These are phyloP conservation scores for Microthlaspi erraticum DNA, from an alignment of 345 rosid genomes.

Conservation along the genomic window DNA sequence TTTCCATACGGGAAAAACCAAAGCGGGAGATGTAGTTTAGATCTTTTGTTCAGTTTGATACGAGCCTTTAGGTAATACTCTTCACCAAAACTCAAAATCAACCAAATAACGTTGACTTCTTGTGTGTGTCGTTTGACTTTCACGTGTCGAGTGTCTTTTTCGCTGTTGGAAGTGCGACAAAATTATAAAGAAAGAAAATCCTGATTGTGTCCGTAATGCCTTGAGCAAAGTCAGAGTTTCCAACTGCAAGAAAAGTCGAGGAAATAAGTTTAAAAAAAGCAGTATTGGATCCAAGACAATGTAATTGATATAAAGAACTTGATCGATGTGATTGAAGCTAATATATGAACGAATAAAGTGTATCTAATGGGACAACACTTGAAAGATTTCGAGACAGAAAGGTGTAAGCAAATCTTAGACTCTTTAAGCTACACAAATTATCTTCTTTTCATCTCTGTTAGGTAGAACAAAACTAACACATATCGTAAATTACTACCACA, in stretches of 20 bases:
- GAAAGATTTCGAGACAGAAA: conserved; percentile 40
- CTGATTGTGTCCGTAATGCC: conserved; percentile 30
- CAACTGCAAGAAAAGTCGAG: conserved; percentile 41
- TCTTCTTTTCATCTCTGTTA: neutral
- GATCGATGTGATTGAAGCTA: conserved; percentile 22
- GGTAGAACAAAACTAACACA: conserved; percentile 21
- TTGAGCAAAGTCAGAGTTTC: conserved; percentile 45
- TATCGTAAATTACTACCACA: conserved; percentile 17
- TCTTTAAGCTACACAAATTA: conserved; percentile 5
- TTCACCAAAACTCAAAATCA: conserved; percentile 38
- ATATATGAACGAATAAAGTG: conserved; percentile 21
- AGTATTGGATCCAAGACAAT: conserved; percentile 23
- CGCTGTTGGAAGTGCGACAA: conserved; percentile 29
- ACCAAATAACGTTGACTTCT: conserved; percentile 40
- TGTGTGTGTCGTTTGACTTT: conserved; percentile 12
- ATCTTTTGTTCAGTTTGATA: conserved; percentile 28
- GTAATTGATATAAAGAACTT: too few relatives aligned
- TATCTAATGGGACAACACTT: conserved; percentile 25
- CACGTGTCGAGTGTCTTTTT: conserved; percentile 11
- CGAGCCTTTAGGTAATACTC: conserved; percentile 24
- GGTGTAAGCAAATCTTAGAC: conserved; percentile 40
- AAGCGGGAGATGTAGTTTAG: conserved; percentile 7
- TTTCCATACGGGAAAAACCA: conserved; percentile 10
- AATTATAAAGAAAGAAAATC: conserved; percentile 22
- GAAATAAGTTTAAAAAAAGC: conserved; percentile 13